Evolutionary conservation across 257 asterid genomes (phyloP).

Genomic region (Paulownia fortunei): DNA sequence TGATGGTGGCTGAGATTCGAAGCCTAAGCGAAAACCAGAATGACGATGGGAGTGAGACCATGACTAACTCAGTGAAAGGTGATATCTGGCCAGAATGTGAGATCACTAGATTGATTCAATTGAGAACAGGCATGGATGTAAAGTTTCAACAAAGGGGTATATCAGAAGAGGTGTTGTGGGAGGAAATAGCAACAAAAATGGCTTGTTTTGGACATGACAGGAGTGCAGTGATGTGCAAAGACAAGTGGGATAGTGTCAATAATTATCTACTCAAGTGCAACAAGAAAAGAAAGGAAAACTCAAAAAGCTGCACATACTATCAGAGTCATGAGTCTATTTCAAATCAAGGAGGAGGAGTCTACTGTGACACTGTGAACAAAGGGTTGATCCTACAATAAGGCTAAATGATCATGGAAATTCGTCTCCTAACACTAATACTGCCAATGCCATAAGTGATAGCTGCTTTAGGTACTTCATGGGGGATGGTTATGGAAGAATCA

Average conservation of each 20-base stretch:
- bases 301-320: slow-evolving; percentile 54
- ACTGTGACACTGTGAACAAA: slow-evolving; percentile 42
- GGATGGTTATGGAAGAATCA: slow-evolving; percentile 68
- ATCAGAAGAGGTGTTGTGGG: slow-evolving; percentile 66
- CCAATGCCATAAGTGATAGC: slow-evolving; percentile 51
- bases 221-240: slow-evolving; percentile 59
- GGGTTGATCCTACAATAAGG: slow-evolving; percentile 36
- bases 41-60: too few species aligned
- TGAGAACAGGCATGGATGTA: slow-evolving; percentile 59
- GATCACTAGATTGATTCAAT: slow-evolving; percentile 53
- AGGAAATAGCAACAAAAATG: slow-evolving; percentile 69
- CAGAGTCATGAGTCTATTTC: too few species aligned
- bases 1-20: slow-evolving; percentile 34
- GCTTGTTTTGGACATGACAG: slow-evolving; percentile 70
- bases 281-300: slow-evolving; percentile 64
- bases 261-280: slow-evolving; percentile 55
- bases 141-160: slow-evolving; percentile 46
- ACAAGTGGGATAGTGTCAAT: slow-evolving; percentile 70
- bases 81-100: slow-evolving; percentile 68
- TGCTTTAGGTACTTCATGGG: slow-evolving; percentile 82
- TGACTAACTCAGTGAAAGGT: too few species aligned
- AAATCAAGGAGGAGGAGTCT: slow-evolving; percentile 42
- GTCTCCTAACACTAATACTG: too few species aligned
- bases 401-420: slow-evolving; percentile 40
- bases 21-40: slow-evolving; percentile 32